A percentile compares a stretch with the other conserved stretches of the same genome.
phyloP scores from a whole-genome alignment of 345 rosid genomes.

The Aquilaria yunnanensis region DNA sequence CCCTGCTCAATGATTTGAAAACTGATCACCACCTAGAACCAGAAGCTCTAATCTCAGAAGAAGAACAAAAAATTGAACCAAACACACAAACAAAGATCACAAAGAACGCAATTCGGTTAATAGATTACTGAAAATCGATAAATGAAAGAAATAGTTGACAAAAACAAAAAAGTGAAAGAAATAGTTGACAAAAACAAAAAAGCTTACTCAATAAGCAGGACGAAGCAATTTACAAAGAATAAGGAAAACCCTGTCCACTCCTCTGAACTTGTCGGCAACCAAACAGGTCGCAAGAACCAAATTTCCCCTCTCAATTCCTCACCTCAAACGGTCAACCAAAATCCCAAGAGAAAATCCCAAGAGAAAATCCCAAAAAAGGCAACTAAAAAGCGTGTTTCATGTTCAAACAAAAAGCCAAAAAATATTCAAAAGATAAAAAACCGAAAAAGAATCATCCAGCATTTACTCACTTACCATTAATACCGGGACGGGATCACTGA shows the following conservation, averaged over 20 bases:
- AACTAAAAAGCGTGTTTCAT: too few species aligned
- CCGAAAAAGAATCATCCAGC: slow-evolving; percentile 8
- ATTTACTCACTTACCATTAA: slow-evolving; percentile 39
- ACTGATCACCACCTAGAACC: background rate
- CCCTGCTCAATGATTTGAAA: background rate
- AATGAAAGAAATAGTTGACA: background rate
- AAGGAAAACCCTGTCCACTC: slow-evolving; percentile 1
- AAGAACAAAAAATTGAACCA: background rate
- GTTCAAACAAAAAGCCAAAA: slow-evolving; percentile 4
- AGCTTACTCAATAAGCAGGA: slow-evolving; percentile 4
- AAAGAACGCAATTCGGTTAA: background rate
- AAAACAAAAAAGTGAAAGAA: background rate
- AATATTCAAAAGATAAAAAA: slow-evolving; percentile 16
- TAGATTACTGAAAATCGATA: background rate
- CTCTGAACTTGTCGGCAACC: slow-evolving; percentile 19
- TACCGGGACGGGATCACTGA: slow-evolving; percentile 18
- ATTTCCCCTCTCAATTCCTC: slow-evolving; percentile 8
- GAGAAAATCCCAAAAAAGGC: too few species aligned
- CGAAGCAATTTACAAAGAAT: background rate
- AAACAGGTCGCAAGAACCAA: slow-evolving; percentile 10
- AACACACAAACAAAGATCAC: background rate
- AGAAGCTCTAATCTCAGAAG: background rate
- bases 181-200: background rate
- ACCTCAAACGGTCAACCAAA: slow-evolving; percentile 23
- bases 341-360: too few species aligned